Percentiles rank a stretch among this genome's conserved stretches.
Evolutionary conservation across 1,284 basidiomycete genomes (phyloP).

Genomic region (Moniliophthora roreri): DNA sequence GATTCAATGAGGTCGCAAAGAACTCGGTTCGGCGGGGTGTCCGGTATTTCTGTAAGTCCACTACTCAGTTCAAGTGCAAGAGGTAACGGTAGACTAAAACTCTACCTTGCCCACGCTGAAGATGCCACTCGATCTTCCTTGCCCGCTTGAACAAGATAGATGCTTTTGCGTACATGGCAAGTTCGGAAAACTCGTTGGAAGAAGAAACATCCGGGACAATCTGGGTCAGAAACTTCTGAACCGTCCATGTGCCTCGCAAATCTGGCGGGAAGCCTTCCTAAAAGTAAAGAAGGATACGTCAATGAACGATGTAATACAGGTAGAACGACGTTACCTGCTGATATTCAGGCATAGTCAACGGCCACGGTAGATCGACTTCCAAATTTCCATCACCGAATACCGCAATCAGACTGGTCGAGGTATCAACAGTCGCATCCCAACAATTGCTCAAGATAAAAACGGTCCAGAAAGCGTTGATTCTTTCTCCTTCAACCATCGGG

Average conservation of each 20-base stretch:
- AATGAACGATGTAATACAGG: not conserved
- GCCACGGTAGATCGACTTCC: slow-evolving; percentile 13
- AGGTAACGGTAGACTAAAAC: not conserved
- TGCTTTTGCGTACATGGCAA: slow-evolving; percentile 13
- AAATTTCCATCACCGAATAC: slow-evolving; percentile 5
- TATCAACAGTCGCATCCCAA: slow-evolving; percentile 8
- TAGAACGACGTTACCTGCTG: slow-evolving; percentile 5
- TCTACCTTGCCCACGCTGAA: not conserved
- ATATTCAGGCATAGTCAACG: slow-evolving; percentile 9
- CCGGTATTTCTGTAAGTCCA: not conserved
- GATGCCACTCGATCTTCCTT: not conserved
- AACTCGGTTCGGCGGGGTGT: not conserved
- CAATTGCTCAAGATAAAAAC: slow-evolving; percentile 8
- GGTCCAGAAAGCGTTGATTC: slow-evolving; percentile 14
- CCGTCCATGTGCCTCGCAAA: not conserved
- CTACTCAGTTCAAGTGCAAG: not conserved
- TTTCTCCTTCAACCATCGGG: slow-evolving; percentile 10
- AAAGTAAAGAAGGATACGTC: not conserved
- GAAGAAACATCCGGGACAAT: not conserved
- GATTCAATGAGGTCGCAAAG: slow-evolving; percentile 6
- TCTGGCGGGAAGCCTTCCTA: slow-evolving; percentile 4
- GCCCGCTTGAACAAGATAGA: slow-evolving; percentile 14
- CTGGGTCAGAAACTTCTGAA: slow-evolving; percentile 6
- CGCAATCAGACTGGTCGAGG: slow-evolving; percentile 1
- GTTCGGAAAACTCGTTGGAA: not conserved